Evolutionary conservation across 2,329 filamentous ascomycete genomes (phyloP).

Genomic region (Ophiognomonia clavigignenti-juglandacearum): DNA sequence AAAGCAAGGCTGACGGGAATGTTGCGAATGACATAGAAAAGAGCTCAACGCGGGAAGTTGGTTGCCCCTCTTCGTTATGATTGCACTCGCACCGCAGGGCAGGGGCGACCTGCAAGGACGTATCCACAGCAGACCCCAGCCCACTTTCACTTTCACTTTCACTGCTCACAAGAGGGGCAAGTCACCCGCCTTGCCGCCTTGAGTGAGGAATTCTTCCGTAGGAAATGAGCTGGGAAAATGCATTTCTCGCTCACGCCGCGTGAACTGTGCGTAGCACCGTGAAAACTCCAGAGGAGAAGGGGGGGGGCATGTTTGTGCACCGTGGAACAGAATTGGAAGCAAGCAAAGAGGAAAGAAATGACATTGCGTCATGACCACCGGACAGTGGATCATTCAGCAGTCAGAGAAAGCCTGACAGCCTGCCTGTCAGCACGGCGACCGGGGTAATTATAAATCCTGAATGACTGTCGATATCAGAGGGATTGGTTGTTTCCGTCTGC

Average conservation of each 20-base stretch:
- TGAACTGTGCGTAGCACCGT: no score
- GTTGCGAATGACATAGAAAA: no score
- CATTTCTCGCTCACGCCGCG: no score
- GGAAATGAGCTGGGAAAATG: no score
- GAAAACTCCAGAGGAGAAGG: no score
- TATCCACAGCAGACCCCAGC: constrained; percentile 2
- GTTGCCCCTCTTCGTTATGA: constrained; percentile 3
- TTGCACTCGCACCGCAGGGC: constrained; percentile 1
- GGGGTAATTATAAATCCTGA: not conserved
- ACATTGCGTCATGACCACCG: constrained; percentile 8
- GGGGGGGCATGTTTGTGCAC: no score
- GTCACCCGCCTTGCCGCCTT: no score
- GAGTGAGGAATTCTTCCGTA: no score
- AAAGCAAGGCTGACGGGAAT: not conserved
- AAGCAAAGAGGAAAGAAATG: not conserved
- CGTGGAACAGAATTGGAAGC: not conserved
- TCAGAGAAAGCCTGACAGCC: not conserved
- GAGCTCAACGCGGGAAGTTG: constrained; percentile 1
- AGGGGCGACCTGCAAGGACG: constrained; percentile 8
- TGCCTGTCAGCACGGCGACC: not conserved
- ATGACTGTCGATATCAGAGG: no score
- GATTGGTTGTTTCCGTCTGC: no score
- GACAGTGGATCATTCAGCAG: no score
- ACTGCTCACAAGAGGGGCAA: no score
- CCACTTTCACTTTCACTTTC: not conserved